Evolutionary conservation across 208 protist species (phyloP).

Genomic region (Crithidia mellificae): DNA sequence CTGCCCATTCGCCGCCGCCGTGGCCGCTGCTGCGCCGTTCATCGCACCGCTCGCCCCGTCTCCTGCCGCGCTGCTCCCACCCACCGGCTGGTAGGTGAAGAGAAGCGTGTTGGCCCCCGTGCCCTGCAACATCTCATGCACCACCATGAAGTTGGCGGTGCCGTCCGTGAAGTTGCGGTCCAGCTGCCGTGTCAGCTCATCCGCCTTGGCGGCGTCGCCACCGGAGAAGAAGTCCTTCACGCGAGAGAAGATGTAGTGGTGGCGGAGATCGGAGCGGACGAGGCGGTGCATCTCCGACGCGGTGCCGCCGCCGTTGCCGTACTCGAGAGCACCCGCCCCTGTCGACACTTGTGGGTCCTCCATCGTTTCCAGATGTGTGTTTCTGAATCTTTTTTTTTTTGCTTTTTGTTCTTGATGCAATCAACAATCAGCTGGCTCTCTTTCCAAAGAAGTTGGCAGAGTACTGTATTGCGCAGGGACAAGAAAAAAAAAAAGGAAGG

Average conservation of each 20-base stretch:
- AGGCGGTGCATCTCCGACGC: slow-evolving; percentile 22
- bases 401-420: too few species aligned
- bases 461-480: slow-evolving; percentile 3
- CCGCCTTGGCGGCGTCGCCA: slow-evolving; percentile 58
- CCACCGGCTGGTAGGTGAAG: slow-evolving; percentile 82
- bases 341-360: slow-evolving; percentile 13
- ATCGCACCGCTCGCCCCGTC: too few species aligned
- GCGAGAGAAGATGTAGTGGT: slow-evolving; percentile 87
- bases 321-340: background rate
- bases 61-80: slow-evolving; percentile 6
- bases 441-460: too few species aligned
- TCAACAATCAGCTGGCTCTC: too few species aligned
- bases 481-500: slow-evolving; percentile 18
- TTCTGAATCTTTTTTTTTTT: too few species aligned
- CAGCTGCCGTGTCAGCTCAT: slow-evolving; percentile 71
- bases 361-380: slow-evolving; percentile 1
- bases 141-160: slow-evolving; percentile 82
- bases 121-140: slow-evolving; percentile 86
- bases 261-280: slow-evolving; percentile 74
- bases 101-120: slow-evolving; percentile 73
- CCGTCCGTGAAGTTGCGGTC: slow-evolving; percentile 81
- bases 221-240: slow-evolving; percentile 88
- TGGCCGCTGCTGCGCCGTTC: background rate
- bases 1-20: background rate
- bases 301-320: slow-evolving; percentile 2